These are phyloP conservation scores for Leptomonas seymouri DNA, from an alignment of 208 protist species.

Conservation along the genomic window DNA sequence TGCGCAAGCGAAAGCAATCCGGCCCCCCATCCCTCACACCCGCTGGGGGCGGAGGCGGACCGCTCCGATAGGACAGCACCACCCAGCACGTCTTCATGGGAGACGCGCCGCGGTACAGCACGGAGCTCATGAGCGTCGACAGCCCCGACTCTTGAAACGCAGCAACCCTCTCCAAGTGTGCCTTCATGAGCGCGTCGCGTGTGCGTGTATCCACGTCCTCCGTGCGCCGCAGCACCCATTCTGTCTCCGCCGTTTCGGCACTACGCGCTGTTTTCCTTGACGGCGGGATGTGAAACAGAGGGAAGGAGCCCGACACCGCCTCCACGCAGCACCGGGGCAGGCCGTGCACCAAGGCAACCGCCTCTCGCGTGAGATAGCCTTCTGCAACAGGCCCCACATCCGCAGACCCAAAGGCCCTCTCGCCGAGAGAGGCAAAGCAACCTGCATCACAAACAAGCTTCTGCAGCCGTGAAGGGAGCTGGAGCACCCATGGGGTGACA, in stretches of 20 bases:
- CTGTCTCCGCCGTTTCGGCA: not conserved
- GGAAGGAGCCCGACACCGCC: conserved; percentile 24
- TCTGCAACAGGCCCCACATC: conserved; percentile 17
- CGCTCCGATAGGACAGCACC: not conserved
- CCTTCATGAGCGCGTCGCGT: not conserved
- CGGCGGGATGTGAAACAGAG: conserved; percentile 9
- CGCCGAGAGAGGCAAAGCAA: conserved; percentile 7
- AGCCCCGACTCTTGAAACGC: not conserved
- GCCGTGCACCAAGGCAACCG: conserved; percentile 34
- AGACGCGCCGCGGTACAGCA: not conserved
- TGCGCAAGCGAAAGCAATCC: not conserved
- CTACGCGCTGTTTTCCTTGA: not conserved
- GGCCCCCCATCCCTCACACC: not conserved
- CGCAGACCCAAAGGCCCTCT: not conserved
- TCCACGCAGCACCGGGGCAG: conserved; percentile 34
- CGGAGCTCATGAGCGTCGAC: not conserved
- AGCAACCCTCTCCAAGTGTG: not conserved
- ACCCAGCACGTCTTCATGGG: not conserved
- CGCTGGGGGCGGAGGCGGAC: not conserved
- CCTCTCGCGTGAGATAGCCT: conserved; percentile 16
- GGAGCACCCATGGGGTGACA: not conserved
- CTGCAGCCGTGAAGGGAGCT: conserved; percentile 1
- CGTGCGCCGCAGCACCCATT: not conserved
- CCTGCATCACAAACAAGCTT: conserved; percentile 10
- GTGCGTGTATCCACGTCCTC: not conserved